Evolutionary conservation across 176 grass and related monocot species (phyloP), one percentile per base, ranked within the genome.

Genomic region (Oryza australiensis): DNA sequence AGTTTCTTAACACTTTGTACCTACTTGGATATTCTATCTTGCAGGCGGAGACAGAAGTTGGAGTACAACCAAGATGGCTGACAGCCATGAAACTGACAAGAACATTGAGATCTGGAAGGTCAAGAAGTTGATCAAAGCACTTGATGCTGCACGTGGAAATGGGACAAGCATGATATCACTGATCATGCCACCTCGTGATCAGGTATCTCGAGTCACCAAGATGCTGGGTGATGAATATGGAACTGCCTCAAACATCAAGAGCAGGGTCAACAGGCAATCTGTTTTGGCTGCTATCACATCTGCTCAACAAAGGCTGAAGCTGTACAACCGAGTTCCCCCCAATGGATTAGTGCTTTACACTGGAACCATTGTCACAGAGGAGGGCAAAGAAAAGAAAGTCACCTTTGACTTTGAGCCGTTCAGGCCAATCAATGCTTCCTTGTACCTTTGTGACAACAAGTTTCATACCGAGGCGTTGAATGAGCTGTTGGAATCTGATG

Each of bases 161-260:
- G 86, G 86, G 16, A 87, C 86, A 37, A 87, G 86, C 73, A 87
- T 87, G 86, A 87, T 87, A 14, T 87, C 86, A 5, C 40, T 82
- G 40, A 82, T 77, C 64, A 87, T 82, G 79, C 86, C 79, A 3
- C 86, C 86, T 23, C 86, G 86, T 41, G 86, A 87, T 78, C 86
- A 87, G 55, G 74, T 87, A 34, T 77, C 86, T 53, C 73, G 79
- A 37, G 86, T 77, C 22, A 26, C 72, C 43, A 87, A 87, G 55
- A 87, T 82, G 86, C 32, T 87, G 86, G 86, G 86, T 64, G 79
- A 82, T 77, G 86, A 87, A 65, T 87, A 87, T 72, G 86, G 86
- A 72, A 87, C 86, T 32, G 86, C 86, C 29, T 82, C 79, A 0
- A 87, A 87, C 55, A 87, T 87, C 43, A 84, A 84, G 18, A 84